Percentiles rank a stretch among this genome's conserved stretches.
phyloP scores from a whole-genome alignment of 1,139 yeast genomes.

The Candida gigantensis region DNA sequence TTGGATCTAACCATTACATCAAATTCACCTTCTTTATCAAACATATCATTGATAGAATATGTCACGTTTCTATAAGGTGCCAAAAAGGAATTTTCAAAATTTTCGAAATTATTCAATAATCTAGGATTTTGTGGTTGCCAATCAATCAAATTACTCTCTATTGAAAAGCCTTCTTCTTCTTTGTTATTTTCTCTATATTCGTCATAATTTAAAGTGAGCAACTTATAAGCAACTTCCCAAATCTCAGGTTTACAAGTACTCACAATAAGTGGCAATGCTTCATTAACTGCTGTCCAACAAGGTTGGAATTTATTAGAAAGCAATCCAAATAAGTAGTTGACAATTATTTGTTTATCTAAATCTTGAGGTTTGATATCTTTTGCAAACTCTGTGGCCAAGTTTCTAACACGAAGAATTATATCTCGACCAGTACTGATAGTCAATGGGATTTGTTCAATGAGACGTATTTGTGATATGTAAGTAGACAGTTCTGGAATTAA shows the following conservation, averaged over 20 bases:
- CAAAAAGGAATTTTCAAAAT: conserved; percentile 23
- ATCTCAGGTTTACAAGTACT: conserved; percentile 46
- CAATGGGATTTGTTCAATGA: conserved; percentile 74
- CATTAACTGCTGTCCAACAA: conserved; percentile 75
- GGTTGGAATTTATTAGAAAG: conserved; percentile 81
- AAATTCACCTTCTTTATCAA: conserved; percentile 17
- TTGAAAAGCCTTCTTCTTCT: conserved; percentile 21
- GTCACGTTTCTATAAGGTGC: conserved; percentile 22
- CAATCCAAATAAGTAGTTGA: conserved; percentile 69
- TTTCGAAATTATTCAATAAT: conserved; percentile 27
- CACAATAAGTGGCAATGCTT: conserved; percentile 52
- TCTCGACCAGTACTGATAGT: conserved; percentile 74
- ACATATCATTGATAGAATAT: conserved; percentile 30
- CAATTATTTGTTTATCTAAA: conserved; percentile 43
- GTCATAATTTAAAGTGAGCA: conserved; percentile 37
- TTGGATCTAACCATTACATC: conserved; percentile 23
- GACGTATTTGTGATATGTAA: conserved; percentile 42
- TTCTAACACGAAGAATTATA: conserved; percentile 67
- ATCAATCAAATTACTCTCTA: conserved; percentile 21
- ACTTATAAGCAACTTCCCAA: conserved; percentile 56
- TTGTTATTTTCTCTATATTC: conserved; percentile 19
- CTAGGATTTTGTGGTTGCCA: conserved; percentile 36
- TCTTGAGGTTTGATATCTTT: conserved; percentile 34
- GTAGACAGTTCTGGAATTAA: conserved; percentile 36
- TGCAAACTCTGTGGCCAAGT: conserved; percentile 52